phyloP scores from a whole-genome alignment of 2,329 filamentous ascomycete species.

The Neonectria faginata region DNA sequence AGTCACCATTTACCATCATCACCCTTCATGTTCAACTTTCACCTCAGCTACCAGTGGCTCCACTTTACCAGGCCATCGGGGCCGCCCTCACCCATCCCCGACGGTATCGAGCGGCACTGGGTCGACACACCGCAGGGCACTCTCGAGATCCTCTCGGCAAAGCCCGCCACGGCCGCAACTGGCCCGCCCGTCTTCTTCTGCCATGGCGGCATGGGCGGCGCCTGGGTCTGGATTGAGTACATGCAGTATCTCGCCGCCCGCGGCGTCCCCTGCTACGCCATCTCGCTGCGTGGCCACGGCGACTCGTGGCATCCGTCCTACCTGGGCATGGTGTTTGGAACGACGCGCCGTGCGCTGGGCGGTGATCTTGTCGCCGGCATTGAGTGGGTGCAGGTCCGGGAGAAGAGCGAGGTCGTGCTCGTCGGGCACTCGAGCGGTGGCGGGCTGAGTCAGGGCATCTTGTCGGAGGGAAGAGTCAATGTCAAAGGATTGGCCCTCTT shows the following conservation, averaged over 20 bases:
- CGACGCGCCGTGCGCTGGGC: slow-evolving; percentile 55
- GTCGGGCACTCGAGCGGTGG: slow-evolving; percentile 65
- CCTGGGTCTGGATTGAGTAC: slow-evolving; percentile 64
- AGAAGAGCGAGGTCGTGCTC: slow-evolving; percentile 53
- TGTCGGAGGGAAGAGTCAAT: slow-evolving; percentile 54
- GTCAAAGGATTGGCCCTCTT: slow-evolving; percentile 60
- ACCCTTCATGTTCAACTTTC: slow-evolving; percentile 37
- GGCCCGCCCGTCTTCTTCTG: slow-evolving; percentile 60
- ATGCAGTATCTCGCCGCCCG: slow-evolving; percentile 59
- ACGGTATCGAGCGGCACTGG: slow-evolving; percentile 57
- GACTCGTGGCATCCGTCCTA: slow-evolving; percentile 63
- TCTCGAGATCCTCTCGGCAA: slow-evolving; percentile 62
- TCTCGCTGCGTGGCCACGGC: slow-evolving; percentile 65
- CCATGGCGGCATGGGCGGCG: slow-evolving; percentile 66
- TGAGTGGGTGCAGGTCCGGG: slow-evolving; percentile 49
- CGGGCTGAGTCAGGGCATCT: slow-evolving; percentile 61
- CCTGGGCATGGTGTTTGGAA: slow-evolving; percentile 60
- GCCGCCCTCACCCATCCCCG: slow-evolving; percentile 45
- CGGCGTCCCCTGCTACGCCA: slow-evolving; percentile 63
- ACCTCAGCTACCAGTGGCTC: slow-evolving; percentile 46
- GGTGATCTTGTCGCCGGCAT: slow-evolving; percentile 59
- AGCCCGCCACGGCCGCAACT: slow-evolving; percentile 40
- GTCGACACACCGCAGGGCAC: slow-evolving; percentile 57
- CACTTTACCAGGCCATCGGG: slow-evolving; percentile 41
- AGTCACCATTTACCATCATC: neutral